phyloP scores from a whole-genome alignment of 257 asterid genomes.

The Agastache rugosa region DNA sequence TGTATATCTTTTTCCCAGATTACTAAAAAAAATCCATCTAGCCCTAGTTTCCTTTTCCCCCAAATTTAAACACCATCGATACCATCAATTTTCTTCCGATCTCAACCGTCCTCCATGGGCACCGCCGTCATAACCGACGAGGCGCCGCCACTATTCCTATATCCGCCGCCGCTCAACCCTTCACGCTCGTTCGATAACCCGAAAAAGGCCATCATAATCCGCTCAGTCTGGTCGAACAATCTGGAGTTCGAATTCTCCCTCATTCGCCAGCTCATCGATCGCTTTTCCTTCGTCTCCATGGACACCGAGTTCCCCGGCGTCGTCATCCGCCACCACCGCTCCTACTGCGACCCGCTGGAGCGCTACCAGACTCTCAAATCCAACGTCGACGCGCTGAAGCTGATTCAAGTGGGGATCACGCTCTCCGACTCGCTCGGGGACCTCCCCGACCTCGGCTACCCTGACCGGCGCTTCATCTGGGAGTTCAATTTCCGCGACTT shows the following conservation, averaged over 20 bases:
- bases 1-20: neutral
- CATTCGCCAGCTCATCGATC: conserved; percentile 46
- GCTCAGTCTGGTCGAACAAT: conserved; percentile 56
- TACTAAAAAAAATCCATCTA: conserved; percentile 9
- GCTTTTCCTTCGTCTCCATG: conserved; percentile 50
- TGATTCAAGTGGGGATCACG: conserved; percentile 83
- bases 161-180: neutral
- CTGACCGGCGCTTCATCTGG: conserved; percentile 58
- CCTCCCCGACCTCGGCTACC: conserved; percentile 58
- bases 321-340: conserved; percentile 50
- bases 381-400: conserved; percentile 74
- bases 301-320: conserved; percentile 69
- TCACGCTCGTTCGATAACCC: neutral
- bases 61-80: conserved; percentile 31
- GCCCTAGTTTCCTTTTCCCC: conserved; percentile 36
- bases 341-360: conserved; percentile 50
- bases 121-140: conserved; percentile 32
- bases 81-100: conserved; percentile 26
- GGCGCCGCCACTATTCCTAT: conserved; percentile 28
- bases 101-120: conserved; percentile 48
- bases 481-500: conserved; percentile 79
- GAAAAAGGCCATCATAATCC: conserved; percentile 43
- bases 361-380: conserved; percentile 63
- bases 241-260: conserved; percentile 50
- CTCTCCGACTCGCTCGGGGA: conserved; percentile 68